Conservation (phyloP, 305 asterid species). For the Stenogyne calaminthoides region DNA sequence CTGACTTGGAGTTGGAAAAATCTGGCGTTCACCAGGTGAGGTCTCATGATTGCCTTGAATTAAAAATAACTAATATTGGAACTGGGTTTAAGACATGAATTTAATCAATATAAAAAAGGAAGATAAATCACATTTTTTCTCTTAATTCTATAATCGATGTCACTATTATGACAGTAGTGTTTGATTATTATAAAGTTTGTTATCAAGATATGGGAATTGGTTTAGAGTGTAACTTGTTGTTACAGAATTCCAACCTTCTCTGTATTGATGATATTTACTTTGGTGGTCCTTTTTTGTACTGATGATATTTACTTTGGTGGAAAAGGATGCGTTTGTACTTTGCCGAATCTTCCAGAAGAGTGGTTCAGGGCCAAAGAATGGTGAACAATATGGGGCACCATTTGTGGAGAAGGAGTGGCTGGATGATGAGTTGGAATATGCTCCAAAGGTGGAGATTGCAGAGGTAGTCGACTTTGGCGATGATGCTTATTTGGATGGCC, state of each 20-base stretch:
- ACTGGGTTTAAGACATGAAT: conserved; percentile 7
- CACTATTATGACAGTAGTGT: background rate
- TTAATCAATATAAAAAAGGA: background rate
- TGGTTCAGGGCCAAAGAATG: conserved; percentile 98
- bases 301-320: conserved; percentile 26
- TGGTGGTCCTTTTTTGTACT: conserved; percentile 32
- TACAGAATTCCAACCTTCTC: conserved; percentile 1
- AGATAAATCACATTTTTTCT: background rate
- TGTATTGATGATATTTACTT: conserved; percentile 19
- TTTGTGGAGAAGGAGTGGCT: conserved; percentile 97
- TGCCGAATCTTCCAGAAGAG: conserved; percentile 98
- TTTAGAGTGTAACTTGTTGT: conserved; percentile 10
- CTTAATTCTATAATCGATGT: background rate
- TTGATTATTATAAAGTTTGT: background rate
- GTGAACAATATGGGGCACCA: conserved; percentile 97
- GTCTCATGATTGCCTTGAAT: background rate
- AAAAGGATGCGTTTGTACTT: conserved; percentile 85
- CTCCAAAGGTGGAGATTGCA: conserved; percentile 57
- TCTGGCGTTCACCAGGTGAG: conserved; percentile 77
- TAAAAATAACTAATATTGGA: conserved; percentile 2
- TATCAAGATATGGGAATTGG: conserved; percentile 7
- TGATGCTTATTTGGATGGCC: conserved; percentile 67
- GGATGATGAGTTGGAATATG: conserved; percentile 53
- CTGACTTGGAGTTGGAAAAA: conserved; percentile 67
- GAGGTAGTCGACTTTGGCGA: conserved; percentile 60